Base-by-base conservation (phyloP, 306 rosid species). In the Vigna hirtella region DNA sequence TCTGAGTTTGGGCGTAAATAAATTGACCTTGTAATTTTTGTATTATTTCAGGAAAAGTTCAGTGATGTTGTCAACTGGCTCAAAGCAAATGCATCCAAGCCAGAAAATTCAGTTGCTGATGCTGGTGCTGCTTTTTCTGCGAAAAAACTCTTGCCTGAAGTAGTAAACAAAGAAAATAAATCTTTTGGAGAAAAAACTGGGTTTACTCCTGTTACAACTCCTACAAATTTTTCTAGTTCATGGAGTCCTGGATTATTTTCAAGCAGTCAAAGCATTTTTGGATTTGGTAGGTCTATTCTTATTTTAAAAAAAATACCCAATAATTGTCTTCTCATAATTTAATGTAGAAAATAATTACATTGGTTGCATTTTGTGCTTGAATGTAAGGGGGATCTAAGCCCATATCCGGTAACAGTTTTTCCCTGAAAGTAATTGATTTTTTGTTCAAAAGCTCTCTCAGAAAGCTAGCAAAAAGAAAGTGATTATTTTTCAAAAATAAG, bases 51-150 rank as follows among this genome's bases (percentile, higher is more conserved):
- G 99, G 96, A 88, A 84, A 93, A 93, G 76, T 95, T 93, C 74
- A 85, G 94, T 69, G 99, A 95, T 58, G 90, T 95, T 28, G 96
- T 95, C 74, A 88, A 86, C 72, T 95, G 99, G 99, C 92, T 95
- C 66, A 92, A 93, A 88, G 88, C 83, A 79, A 91, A 90, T 72
- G 88, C 94, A 70, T 66, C 72, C 57, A 90, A 86, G 69, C 89
- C 81, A 70, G 94, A 82, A 81, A 89, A 56, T 81, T 81, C 70
- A 66, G 75, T 85, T 42, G 68, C 85, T 65, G 71, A 83, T 70
- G 70, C 78, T 0, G 81, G 81, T 69, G 80, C 83, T 86, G 74
- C 67, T 48, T 70, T 73, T 26, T 55, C 81, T 72, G 96, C 81
- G 76, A 90, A 79, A 77, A 90, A 85, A 74, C 51, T 83, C 66